Percentiles rank a stretch among this genome's conserved stretches.
These are phyloP conservation scores for Forsythia suspensa DNA, from an alignment of 257 asterid genomes.

Conservation along the genomic window DNA sequence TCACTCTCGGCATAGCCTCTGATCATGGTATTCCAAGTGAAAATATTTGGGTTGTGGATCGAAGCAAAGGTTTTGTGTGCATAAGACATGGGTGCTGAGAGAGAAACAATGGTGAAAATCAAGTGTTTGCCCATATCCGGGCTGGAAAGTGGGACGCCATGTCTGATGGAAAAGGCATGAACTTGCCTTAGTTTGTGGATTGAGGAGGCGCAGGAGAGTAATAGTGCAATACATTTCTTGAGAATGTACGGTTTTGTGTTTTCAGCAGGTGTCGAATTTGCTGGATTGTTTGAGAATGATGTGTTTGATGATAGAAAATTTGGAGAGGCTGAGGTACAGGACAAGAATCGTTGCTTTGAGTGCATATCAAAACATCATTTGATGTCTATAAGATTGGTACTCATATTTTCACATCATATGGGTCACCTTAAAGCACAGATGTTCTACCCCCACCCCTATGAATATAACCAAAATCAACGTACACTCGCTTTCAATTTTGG, in stretches of 20 bases:
- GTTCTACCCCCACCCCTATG: not conserved
- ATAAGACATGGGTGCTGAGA: constrained; percentile 68
- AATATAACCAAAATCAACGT: not conserved
- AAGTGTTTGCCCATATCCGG: constrained; percentile 70
- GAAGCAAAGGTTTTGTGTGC: constrained; percentile 55
- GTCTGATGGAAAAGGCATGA: constrained; percentile 75
- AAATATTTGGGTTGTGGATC: constrained; percentile 59
- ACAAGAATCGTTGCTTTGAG: constrained; percentile 20
- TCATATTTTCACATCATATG: not conserved
- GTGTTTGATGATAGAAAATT: constrained; percentile 28
- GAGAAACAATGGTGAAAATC: constrained; percentile 53
- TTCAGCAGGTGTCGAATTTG: constrained; percentile 12
- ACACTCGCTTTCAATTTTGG: not conserved
- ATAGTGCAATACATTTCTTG: constrained; percentile 70
- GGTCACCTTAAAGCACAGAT: not conserved
- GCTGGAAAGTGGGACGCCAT: constrained; percentile 51
- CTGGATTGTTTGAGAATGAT: not conserved
- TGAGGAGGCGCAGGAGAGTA: constrained; percentile 69
- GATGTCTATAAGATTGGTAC: not conserved
- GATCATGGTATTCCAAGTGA: constrained; percentile 82
- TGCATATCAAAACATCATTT: constrained; percentile 27
- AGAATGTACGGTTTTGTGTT: constrained; percentile 44
- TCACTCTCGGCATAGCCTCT: constrained; percentile 85
- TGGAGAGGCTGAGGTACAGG: constrained; percentile 6
- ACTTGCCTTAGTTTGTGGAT: constrained; percentile 55